Conservation (phyloP, 495 filamentous ascomycete genomes). For the Annulohypoxylon maeteangense region DNA sequence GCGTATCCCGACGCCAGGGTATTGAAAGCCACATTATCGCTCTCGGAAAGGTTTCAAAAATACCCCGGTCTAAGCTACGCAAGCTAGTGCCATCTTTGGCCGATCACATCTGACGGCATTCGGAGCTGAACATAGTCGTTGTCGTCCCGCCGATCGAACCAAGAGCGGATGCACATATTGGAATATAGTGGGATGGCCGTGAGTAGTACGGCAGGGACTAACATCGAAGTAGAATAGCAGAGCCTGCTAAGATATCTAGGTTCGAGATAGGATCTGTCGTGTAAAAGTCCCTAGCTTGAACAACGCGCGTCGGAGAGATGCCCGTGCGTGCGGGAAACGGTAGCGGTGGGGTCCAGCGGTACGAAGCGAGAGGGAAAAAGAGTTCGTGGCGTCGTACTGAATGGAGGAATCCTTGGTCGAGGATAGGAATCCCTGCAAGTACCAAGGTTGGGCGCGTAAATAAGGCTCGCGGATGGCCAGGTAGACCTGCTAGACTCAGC, state of each 20-base stretch:
- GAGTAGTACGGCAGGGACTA: conserved; percentile 23
- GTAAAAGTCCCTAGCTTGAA: conserved; percentile 32
- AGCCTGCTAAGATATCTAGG: conserved; percentile 24
- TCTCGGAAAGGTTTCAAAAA: conserved; percentile 40
- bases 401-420: conserved; percentile 44
- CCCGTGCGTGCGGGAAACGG: conserved; percentile 41
- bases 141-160: conserved; percentile 5
- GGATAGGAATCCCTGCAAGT: conserved; percentile 52
- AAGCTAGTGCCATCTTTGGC: conserved; percentile 38
- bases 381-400: conserved; percentile 44
- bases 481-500: conserved; percentile 44
- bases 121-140: conserved; percentile 30
- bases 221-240: conserved; percentile 31
- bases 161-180: conserved; percentile 10
- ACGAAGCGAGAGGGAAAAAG: conserved; percentile 48
- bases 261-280: conserved; percentile 20
- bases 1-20: conserved; percentile 33
- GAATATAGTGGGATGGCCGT: conserved; percentile 16
- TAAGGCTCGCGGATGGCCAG: conserved; percentile 57
- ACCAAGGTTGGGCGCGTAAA: conserved; percentile 61
- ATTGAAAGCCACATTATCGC: conserved; percentile 37
- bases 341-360: conserved; percentile 45
- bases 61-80: conserved; percentile 36
- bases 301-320: conserved; percentile 31
- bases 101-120: conserved; percentile 28